Percentiles rank a stretch among this genome's conserved stretches.
phyloP scores from a whole-genome alignment of 1,284 basidiomycete species.

The Kalmanozyma brasiliensis region DNA sequence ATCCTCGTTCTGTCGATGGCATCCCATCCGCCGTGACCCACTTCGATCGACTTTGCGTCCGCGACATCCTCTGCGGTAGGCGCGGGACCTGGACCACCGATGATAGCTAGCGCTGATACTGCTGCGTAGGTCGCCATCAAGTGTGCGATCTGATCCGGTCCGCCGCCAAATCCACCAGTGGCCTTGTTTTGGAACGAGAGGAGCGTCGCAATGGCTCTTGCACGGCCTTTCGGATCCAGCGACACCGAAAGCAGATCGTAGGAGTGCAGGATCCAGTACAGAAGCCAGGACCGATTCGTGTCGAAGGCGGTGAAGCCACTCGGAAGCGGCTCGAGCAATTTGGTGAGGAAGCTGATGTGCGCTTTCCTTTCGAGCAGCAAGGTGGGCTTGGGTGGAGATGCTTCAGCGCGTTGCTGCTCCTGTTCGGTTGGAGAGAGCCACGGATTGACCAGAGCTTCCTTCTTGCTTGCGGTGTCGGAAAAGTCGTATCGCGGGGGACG shows the following conservation, averaged over 20 bases:
- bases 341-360: constrained; percentile 60
- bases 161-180: constrained; percentile 87
- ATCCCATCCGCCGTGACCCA: constrained; percentile 67
- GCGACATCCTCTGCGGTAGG: constrained; percentile 50
- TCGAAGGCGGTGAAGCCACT: constrained; percentile 62
- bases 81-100: constrained; percentile 73
- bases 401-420: constrained; percentile 18
- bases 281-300: constrained; percentile 64
- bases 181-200: constrained; percentile 62
- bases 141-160: constrained; percentile 87
- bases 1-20: constrained; percentile 72
- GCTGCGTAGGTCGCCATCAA: constrained; percentile 90
- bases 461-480: constrained; percentile 11
- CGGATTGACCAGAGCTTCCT: constrained; percentile 27
- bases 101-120: constrained; percentile 83
- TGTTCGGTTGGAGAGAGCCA: constrained; percentile 38
- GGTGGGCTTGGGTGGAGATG: constrained; percentile 18
- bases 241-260: constrained; percentile 57
- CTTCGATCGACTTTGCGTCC: constrained; percentile 72
- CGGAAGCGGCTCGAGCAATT: constrained; percentile 59
- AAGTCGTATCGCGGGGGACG: constrained; percentile 29
- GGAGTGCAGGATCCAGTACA: constrained; percentile 65
- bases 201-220: constrained; percentile 62
- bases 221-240: constrained; percentile 45
- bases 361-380: constrained; percentile 52